Base-by-base conservation (phyloP, 768 basidiomycete species). In the Neoboletus subvelutipes region DNA sequence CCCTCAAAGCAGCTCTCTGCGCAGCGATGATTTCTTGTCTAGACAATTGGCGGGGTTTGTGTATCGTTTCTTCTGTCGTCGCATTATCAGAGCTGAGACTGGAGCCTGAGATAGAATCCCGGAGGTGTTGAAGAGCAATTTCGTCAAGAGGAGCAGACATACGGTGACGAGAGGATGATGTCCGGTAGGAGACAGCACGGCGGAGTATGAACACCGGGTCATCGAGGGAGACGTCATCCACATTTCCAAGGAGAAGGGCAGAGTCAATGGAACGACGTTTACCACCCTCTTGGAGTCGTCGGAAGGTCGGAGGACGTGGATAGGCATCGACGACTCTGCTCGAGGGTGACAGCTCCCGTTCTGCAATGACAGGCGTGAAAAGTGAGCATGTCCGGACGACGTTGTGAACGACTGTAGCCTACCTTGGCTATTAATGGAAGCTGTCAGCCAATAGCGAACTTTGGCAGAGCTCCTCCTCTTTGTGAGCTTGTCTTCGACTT, bases 141-240 rank as follows among this genome's bases (percentile, higher is more conserved):
- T 94, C 92, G 72, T 94, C 92, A 20, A 94, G 77, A 17, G 90
- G 90, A 2, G 85, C 85, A 12, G 88, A 89, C 58, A 83, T 80
- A 42, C 88, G 82, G 63, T 85, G 80, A 34, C 86, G 82, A n/a
- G 86, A 82, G 0, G 84, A 83, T 1, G 87, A 84, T 53, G 76
- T 83, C 33, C 90, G 84, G 65, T 92, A 91, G 10, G 85, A 83
- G 12, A 81, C 78, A 1, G 93, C 90, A 41, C 92, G 87, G 17
- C 95, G 90, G 15, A 98, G 83, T 54, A 96, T 78, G 72, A 99
- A 98, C 57, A 88, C 75, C 0, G 97, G 97, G 63, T 99, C 97
- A 24, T 90, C 85, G 0, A 87, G 76, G 26, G 79, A 78, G 53
- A 98, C 78, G 66, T 98, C 95, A 6, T 91, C 86, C 13, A 79